phyloP scores from a whole-genome alignment of 768 basidiomycete species.

The Podaxis sp. region DNA sequence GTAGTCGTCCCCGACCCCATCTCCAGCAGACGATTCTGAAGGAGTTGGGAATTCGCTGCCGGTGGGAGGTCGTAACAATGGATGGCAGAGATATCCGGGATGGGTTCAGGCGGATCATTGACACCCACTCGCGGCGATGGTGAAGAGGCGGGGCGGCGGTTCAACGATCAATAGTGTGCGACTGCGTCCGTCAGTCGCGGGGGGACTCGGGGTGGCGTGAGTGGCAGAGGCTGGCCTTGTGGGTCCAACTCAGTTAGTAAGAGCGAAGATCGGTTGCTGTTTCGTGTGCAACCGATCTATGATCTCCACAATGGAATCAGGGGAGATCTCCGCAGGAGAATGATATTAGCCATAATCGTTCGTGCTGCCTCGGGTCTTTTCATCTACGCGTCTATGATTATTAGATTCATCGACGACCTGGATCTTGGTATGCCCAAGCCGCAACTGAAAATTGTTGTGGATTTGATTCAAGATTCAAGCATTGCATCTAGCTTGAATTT shows the following conservation, averaged over 20 bases:
- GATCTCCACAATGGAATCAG: background rate
- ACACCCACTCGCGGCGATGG: background rate
- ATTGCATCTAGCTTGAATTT: background rate
- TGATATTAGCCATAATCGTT: background rate
- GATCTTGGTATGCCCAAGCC: background rate
- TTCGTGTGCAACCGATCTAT: too few species aligned
- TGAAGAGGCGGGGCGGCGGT: too few species aligned
- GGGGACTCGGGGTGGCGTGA: too few species aligned
- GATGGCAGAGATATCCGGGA: slow-evolving; percentile 2
- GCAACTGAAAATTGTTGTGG: background rate
- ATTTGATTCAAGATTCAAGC: background rate
- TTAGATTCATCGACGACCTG: background rate
- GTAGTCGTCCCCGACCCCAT: slow-evolving; percentile 14
- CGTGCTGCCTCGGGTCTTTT: background rate
- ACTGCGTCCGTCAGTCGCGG: too few species aligned
- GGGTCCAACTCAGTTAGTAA: too few species aligned
- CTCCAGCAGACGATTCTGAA: background rate
- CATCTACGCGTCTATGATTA: background rate
- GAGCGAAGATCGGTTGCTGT: too few species aligned
- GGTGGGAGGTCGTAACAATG: slow-evolving; percentile 1
- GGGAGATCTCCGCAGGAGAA: background rate
- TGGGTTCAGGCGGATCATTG: background rate
- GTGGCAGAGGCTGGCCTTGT: too few species aligned
- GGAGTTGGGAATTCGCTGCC: background rate
- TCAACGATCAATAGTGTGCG: too few species aligned